phyloP scores from a whole-genome alignment of 1,284 basidiomycete genomes.

The Rhodofomes roseus region DNA sequence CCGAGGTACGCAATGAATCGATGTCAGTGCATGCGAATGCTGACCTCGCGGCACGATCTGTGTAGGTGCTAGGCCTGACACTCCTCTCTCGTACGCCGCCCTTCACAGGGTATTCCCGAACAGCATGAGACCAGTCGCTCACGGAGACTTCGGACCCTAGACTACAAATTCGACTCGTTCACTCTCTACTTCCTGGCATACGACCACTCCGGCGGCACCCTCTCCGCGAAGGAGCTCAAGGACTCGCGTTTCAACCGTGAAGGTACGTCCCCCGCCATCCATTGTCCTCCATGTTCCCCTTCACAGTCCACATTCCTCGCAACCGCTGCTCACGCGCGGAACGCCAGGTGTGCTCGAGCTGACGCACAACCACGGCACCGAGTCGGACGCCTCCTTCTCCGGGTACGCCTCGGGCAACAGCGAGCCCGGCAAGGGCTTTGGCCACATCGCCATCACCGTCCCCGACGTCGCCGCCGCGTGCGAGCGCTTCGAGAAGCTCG shows the following conservation, averaged over 20 bases:
- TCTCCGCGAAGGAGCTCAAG: constrained; percentile 34
- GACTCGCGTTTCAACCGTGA: constrained; percentile 50
- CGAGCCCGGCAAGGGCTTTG: constrained; percentile 76
- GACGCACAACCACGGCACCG: constrained; percentile 87
- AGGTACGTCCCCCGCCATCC: constrained; percentile 36
- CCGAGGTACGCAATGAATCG: constrained; percentile 40
- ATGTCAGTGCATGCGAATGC: not conserved
- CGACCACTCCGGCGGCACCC: constrained; percentile 50
- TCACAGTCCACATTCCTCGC: not conserved
- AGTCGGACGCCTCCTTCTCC: constrained; percentile 69
- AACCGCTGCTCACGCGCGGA: not conserved
- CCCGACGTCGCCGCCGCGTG: constrained; percentile 83
- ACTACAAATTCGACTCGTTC: constrained; percentile 52
- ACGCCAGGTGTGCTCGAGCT: constrained; percentile 66
- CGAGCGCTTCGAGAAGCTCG: constrained; percentile 76
- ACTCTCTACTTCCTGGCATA: constrained; percentile 81
- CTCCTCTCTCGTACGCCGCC: constrained; percentile 51
- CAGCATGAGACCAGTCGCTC: not conserved
- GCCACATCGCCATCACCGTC: constrained; percentile 84
- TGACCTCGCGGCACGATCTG: not conserved
- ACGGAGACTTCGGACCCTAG: constrained; percentile 26
- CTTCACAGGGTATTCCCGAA: not conserved
- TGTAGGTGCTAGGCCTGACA: constrained; percentile 87
- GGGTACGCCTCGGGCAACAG: constrained; percentile 81
- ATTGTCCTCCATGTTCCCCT: constrained; percentile 27